Evolutionary conservation across 768 basidiomycete species (phyloP).

Genomic region (Tephrocybe sp.): DNA sequence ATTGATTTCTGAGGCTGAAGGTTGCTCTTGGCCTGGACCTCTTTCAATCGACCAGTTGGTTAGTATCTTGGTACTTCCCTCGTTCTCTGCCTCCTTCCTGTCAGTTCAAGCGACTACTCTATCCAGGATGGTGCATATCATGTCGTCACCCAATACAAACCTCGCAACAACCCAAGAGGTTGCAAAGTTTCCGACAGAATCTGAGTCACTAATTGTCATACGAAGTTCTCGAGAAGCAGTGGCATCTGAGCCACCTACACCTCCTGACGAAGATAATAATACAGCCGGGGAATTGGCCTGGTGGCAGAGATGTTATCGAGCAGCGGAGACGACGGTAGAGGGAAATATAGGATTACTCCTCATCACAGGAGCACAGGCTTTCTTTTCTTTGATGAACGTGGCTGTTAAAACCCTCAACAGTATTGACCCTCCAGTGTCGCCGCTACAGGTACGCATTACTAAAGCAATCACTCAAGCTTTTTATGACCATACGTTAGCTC

Average conservation of each 20-base stretch:
- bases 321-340: conserved; percentile 8
- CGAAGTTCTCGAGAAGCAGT: not conserved
- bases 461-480: not conserved
- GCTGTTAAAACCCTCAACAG: conserved; percentile 60
- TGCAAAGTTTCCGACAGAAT: conserved; percentile 14
- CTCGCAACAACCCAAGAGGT: conserved; percentile 17
- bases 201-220: not conserved
- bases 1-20: too few species aligned
- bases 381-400: conserved; percentile 59
- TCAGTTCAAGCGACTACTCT: too few species aligned
- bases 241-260: conserved; percentile 7
- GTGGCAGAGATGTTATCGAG: conserved; percentile 4
- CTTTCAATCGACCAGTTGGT: too few species aligned
- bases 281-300: not conserved
- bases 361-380: conserved; percentile 53
- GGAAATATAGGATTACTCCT: conserved; percentile 59
- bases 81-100: too few species aligned
- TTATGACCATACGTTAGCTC: conserved; percentile 28
- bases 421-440: conserved; percentile 55
- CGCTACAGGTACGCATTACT: conserved; percentile 42
- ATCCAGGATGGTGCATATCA: too few species aligned
- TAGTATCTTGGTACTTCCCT: too few species aligned
- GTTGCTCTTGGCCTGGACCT: too few species aligned
- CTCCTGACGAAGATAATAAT: conserved; percentile 3
- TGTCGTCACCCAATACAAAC: conserved; percentile 16